These are phyloP conservation scores for Ambrosiella xylebori DNA, from an alignment of 2,329 filamentous ascomycete species.

Conservation along the genomic window DNA sequence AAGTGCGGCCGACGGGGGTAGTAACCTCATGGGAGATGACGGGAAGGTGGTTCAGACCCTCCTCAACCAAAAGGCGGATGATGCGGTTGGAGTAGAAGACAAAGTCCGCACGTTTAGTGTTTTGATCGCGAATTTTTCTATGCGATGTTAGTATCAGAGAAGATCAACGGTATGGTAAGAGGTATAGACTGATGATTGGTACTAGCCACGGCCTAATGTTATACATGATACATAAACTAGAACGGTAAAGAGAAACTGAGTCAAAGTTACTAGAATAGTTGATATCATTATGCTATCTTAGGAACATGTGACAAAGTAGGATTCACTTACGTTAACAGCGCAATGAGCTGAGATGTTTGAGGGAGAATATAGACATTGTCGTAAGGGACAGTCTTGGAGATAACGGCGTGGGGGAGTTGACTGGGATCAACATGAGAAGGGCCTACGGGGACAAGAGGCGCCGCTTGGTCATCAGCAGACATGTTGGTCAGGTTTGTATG, in stretches of 20 bases:
- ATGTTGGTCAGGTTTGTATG: not conserved
- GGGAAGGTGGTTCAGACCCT: slow-evolving; percentile 90
- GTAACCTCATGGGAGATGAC: slow-evolving; percentile 77
- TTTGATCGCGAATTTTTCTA: slow-evolving; percentile 88
- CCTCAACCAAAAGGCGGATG: slow-evolving; percentile 88
- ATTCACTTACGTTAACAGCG: slow-evolving; percentile 73
- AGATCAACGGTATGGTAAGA: not conserved
- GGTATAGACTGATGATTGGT: not conserved
- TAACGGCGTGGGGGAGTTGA: slow-evolving; percentile 72
- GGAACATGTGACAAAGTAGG: not conserved
- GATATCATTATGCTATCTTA: not conserved
- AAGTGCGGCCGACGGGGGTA: slow-evolving; percentile 75
- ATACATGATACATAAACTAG: not conserved
- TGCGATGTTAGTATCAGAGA: not conserved
- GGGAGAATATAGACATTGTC: slow-evolving; percentile 80
- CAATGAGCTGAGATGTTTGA: slow-evolving; percentile 93
- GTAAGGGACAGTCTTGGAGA: slow-evolving; percentile 65
- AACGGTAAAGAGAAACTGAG: not conserved
- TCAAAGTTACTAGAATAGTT: not conserved
- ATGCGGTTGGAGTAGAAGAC: slow-evolving; percentile 99
- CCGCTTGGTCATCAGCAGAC: slow-evolving; percentile 6
- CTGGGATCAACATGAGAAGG: slow-evolving; percentile 60
- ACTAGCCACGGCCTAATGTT: not conserved
- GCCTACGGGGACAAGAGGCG: slow-evolving; percentile 41
- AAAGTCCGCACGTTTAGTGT: slow-evolving; percentile 84